These are phyloP conservation scores for Sugiyamaella lignohabitans DNA, from an alignment of 805 yeast genomes.

Conservation along the genomic window DNA sequence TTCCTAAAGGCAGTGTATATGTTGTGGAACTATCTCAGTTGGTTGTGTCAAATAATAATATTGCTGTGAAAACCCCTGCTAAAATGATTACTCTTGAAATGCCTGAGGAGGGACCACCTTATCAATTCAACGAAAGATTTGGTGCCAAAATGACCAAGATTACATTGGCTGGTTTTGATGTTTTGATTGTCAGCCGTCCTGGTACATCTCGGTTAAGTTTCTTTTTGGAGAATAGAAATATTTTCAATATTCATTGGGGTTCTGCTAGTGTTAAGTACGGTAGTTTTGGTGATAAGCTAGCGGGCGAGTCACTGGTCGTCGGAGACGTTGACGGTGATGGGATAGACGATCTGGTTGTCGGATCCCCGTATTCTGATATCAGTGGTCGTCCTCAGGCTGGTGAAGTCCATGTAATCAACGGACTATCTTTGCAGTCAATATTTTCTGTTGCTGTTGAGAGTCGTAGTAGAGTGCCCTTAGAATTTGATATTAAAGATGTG, in stretches of 20 bases:
- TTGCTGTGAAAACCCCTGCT: not conserved
- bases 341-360: constrained; percentile 38
- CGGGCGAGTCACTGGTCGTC: constrained; percentile 34
- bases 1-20: constrained; percentile 20
- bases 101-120: not conserved
- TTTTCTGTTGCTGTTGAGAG: constrained; percentile 8
- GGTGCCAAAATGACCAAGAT: constrained; percentile 38
- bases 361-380: constrained; percentile 39
- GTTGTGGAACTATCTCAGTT: constrained; percentile 11
- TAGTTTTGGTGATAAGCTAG: constrained; percentile 37
- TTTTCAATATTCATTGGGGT: constrained; percentile 27
- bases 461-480: not conserved
- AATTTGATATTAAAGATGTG: constrained; percentile 12
- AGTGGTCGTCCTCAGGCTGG: constrained; percentile 34
- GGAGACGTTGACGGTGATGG: constrained; percentile 37
- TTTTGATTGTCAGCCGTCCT: constrained; percentile 45
- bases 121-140: constrained; percentile 34
- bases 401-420: constrained; percentile 31
- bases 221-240: constrained; percentile 26
- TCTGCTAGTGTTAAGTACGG: constrained; percentile 34
- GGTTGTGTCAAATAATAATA: not conserved
- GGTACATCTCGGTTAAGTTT: constrained; percentile 43
- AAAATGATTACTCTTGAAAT: not conserved
- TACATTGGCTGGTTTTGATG: constrained; percentile 27
- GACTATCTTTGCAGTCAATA: constrained; percentile 21